Base-by-base conservation (phyloP, 2,329 filamentous ascomycete genomes). In the Phaeoacremonium minimum region DNA sequence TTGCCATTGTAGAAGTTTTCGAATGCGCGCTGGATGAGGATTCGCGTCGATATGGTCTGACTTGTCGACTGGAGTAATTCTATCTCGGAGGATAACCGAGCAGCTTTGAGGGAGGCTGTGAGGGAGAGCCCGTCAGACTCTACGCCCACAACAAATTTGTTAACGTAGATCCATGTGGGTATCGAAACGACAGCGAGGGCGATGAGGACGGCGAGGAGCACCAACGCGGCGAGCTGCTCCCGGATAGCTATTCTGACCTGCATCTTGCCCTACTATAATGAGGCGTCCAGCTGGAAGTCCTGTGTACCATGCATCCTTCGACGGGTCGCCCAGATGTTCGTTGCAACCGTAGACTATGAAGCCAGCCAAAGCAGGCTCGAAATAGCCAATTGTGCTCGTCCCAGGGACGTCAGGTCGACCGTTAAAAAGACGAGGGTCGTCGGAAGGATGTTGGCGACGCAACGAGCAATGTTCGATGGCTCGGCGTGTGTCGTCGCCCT, bases 201-300 rank as follows among this genome's bases (percentile, higher is more conserved):
- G 39, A 85, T 66, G 39, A 94, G 74, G 33, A 87, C 81, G 41
- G 85, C 79, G 41, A 87, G 55, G 46, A 93, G 69, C 52, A 95
- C 87, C 46, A 95, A 73, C 58, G 82, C 72, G 47, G 80, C 87
- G 50, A 96, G 74, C 75, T 96, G 90, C 65, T 90, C 83, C 48
- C 88, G 78, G 53, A 95, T 95, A 40, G 85, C 83, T 58, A 95
- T 79, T 60, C 88, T 80, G 87, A 95, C 91, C 51, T 60, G 70
- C 38, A 38, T 40, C 34, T 52, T 50, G 45, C 47, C 49, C 40
- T 54, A 48, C 53, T 60, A 60, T 46, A 44, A 45, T 32, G 50
- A 45, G 44, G 46, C 46, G 48, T 41, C 44, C 40, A 37, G 28
- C 28, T 28, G 44, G 35, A 39, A 40, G 18, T 37, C 41, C 45